Conservation (phyloP, 2,329 filamentous ascomycete species). For the Claviceps capensis region DNA sequence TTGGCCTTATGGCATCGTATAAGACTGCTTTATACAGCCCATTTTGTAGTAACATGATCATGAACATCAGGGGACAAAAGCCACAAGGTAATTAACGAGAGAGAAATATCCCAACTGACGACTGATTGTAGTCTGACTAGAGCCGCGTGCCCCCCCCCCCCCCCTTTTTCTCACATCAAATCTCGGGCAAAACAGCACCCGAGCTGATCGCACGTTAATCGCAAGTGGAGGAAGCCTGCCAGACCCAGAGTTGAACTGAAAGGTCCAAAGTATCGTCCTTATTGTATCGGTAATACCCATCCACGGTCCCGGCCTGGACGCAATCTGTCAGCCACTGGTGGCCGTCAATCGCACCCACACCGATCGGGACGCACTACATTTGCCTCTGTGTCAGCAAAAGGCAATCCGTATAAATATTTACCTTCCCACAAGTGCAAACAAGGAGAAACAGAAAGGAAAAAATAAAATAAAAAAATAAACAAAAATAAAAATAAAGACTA, state of each 20-base stretch:
- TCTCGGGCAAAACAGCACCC: no score
- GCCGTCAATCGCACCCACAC: neutral
- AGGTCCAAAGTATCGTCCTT: neutral
- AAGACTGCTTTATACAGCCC: neutral
- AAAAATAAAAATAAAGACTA: neutral
- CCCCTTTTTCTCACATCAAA: no score
- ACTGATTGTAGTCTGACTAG: no score
- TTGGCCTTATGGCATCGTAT: neutral
- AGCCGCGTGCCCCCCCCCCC: no score
- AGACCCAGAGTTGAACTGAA: neutral
- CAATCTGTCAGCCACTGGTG: neutral
- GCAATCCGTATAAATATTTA: no score
- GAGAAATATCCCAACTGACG: no score
- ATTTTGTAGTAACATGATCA: neutral
- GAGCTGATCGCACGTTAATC: neutral
- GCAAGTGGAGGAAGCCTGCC: neutral
- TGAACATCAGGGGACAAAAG: neutral
- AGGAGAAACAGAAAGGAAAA: no score
- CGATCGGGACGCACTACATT: neutral
- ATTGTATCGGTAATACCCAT: neutral
- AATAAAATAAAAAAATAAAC: no score
- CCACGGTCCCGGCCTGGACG: neutral
- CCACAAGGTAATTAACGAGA: no score
- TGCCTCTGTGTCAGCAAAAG: neutral
- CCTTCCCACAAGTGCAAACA: no score